These are phyloP conservation scores for Fusarium subglutinans DNA, from an alignment of 2,329 filamentous ascomycete genomes.

Conservation along the genomic window DNA sequence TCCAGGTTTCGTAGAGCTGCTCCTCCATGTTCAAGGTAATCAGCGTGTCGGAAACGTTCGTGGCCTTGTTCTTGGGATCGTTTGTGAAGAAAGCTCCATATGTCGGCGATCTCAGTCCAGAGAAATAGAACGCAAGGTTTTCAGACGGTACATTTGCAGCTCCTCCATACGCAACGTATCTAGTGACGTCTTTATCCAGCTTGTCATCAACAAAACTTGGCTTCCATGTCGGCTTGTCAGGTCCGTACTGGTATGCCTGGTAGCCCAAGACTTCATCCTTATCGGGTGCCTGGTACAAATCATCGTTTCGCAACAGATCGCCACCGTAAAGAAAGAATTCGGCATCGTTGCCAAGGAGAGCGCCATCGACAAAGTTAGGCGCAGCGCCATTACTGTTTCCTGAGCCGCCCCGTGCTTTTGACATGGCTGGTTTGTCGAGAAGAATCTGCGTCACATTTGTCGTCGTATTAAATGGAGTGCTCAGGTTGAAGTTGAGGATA, in stretches of 20 bases:
- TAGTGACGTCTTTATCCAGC: conserved; percentile 60
- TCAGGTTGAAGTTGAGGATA: conserved; percentile 68
- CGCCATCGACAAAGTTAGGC: conserved; percentile 69
- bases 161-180: conserved; percentile 72
- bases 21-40: conserved; percentile 68
- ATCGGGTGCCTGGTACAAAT: conserved; percentile 50
- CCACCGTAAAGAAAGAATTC: conserved; percentile 74
- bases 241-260: conserved; percentile 62
- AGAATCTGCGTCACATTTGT: conserved; percentile 65
- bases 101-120: conserved; percentile 64
- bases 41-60: conserved; percentile 63
- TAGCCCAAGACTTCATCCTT: conserved; percentile 60
- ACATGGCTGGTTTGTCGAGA: conserved; percentile 48
- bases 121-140: conserved; percentile 77
- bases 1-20: conserved; percentile 63
- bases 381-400: conserved; percentile 63
- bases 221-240: conserved; percentile 53
- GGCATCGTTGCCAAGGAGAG: conserved; percentile 70
- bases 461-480: conserved; percentile 60
- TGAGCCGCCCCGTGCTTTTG: conserved; percentile 57
- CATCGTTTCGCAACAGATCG: conserved; percentile 49
- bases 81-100: conserved; percentile 60
- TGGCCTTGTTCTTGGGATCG: conserved; percentile 49
- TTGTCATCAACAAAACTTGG: conserved; percentile 53
- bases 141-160: conserved; percentile 73